Conservation (phyloP, 1,139 yeast genomes). For the Lodderomyces pseudojiufengensis region DNA sequence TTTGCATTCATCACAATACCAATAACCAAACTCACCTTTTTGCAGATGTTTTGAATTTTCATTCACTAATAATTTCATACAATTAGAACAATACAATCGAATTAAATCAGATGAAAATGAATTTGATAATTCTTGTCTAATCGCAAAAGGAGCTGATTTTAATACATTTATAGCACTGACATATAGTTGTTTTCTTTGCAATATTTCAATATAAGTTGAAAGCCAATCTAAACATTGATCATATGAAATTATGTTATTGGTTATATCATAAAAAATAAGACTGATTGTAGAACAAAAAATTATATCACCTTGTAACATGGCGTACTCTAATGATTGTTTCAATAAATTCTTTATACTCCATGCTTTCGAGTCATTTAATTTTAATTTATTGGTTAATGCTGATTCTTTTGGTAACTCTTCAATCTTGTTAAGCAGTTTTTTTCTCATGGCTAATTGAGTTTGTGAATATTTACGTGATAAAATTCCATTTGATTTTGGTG, state of each 20-base stretch:
- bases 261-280: conserved; percentile 47
- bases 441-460: conserved; percentile 1
- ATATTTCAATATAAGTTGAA: conserved; percentile 52
- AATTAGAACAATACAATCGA: conserved; percentile 59
- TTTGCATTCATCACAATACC: conserved; percentile 81
- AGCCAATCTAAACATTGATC: conserved; percentile 49
- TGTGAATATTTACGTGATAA: background rate
- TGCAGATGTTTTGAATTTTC: conserved; percentile 49
- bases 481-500: conserved; percentile 6
- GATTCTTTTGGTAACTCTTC: conserved; percentile 4
- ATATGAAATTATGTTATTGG: conserved; percentile 15
- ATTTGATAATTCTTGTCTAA: conserved; percentile 39
- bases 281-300: conserved; percentile 60
- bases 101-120: conserved; percentile 51
- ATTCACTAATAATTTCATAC: conserved; percentile 61
- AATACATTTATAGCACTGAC: conserved; percentile 56
- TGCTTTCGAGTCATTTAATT: conserved; percentile 20
- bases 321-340: conserved; percentile 48
- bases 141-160: conserved; percentile 38
- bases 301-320: conserved; percentile 62
- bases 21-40: conserved; percentile 52
- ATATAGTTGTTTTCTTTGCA: conserved; percentile 53
- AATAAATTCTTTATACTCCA: conserved; percentile 34
- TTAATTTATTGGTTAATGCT: conserved; percentile 13
- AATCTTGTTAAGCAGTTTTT: conserved; percentile 3